Evolutionary conservation across 352 stramenopile species (phyloP), one percentile per base, ranked within the genome.

Genomic region (Globisporangium acanthophoron): DNA sequence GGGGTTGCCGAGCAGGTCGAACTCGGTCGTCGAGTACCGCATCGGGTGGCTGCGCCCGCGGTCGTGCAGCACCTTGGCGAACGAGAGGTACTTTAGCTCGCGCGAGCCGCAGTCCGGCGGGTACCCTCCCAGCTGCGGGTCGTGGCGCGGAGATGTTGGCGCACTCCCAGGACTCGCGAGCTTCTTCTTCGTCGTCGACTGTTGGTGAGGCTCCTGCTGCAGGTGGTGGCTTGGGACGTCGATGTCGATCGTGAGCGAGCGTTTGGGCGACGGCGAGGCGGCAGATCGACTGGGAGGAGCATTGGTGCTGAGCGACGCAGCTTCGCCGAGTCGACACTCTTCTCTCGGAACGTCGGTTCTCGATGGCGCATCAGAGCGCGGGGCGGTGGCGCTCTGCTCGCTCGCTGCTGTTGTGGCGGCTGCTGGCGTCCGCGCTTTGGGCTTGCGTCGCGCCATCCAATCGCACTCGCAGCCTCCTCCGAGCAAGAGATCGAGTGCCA

Each of bases 21-120:
- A 59, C 31, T 73, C 62, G 1, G 76, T 80, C 5, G 54, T 76
- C 8, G 80, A 90, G 54, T 87, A 90, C 47, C 76, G 69, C 81
- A 92, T 91, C 40, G 85, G 76, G 54, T 94, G 81, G 11, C 78
- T 90, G 40, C 71, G 72, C 2, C 78, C 81, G 4, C 80, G 76
- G 52, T 92, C 78, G 55, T 80, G 85, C 27, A 80, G 56, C 12
- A 89, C 75, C 55, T 94, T 92, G 33, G 81, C 81, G 67, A 74
- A 87, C 46, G 81, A 90, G 29, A 94, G 56, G 69, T 91, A 89
- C 61, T 94, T 94, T 41, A 88, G 60, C 29, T 83, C 65, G 21
- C 73, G 67, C 1, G 84, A 86, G 57, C 82, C 81, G 64, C 85
- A 94, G 70, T 94, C 82, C 0, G 85, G 75, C 13, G 76, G 78